A percentile compares a stretch with the other conserved stretches of the same genome.
Conservation (phyloP, 345 rosid species). For the Microthlaspi erraticum region DNA sequence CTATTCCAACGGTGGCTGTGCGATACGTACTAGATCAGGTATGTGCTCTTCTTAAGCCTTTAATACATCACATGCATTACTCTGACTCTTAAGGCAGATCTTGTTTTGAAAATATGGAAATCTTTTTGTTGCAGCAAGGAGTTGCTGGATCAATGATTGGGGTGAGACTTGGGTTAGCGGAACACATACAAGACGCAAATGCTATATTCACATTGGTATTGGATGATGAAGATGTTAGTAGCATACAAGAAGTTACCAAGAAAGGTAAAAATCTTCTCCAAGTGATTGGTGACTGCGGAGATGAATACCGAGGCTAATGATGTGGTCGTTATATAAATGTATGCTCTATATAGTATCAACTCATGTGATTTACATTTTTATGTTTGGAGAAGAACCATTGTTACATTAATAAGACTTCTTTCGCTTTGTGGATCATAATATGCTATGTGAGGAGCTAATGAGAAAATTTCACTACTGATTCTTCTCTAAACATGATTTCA, state of each 20-base stretch:
- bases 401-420: too few relatives aligned
- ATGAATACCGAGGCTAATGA: conserved; percentile 60
- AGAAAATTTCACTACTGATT: too few relatives aligned
- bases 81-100: not conserved
- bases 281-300: conserved; percentile 97
- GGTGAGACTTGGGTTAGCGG: conserved; percentile 82
- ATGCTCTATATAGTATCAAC: too few relatives aligned
- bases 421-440: too few relatives aligned
- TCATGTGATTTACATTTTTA: too few relatives aligned
- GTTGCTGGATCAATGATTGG: conserved; percentile 98
- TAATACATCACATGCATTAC: conserved; percentile 2
- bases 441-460: too few relatives aligned
- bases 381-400: too few relatives aligned
- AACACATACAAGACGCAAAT: conserved; percentile 73
- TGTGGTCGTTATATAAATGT: too few relatives aligned
- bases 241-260: conserved; percentile 61
- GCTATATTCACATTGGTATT: conserved; percentile 75
- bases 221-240: conserved; percentile 76
- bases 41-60: conserved; percentile 17
- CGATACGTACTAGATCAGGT: conserved; percentile 87
- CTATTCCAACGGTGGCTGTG: conserved; percentile 89
- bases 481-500: too few relatives aligned
- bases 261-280: conserved; percentile 74
- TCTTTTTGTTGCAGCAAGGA: conserved; percentile 56
- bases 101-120: conserved; percentile 1